Percentiles rank a stretch among this genome's conserved stretches.
These are phyloP conservation scores for Metschnikowia baotianmanensis DNA, from an alignment of 805 yeast species.

Conservation along the genomic window DNA sequence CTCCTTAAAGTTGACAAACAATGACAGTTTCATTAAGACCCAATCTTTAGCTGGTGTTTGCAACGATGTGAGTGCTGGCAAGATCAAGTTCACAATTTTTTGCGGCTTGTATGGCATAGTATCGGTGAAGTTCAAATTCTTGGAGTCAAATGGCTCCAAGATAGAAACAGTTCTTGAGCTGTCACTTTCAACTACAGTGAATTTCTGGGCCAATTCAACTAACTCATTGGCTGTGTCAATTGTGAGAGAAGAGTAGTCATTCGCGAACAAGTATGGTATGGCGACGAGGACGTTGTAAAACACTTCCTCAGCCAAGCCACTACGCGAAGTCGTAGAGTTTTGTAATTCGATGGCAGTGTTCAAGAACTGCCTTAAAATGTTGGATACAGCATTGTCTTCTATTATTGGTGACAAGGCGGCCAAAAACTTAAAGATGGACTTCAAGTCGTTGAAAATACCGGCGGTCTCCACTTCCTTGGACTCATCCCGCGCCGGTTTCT, in stretches of 20 bases:
- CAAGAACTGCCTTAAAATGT: slow-evolving; percentile 53
- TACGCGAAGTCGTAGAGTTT: slow-evolving; percentile 35
- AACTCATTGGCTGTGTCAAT: slow-evolving; percentile 43
- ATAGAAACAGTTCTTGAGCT: slow-evolving; percentile 18
- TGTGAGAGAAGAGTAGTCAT: slow-evolving; percentile 31
- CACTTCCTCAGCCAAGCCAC: slow-evolving; percentile 64
- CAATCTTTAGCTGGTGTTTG: slow-evolving; percentile 41
- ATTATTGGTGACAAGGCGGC: slow-evolving; percentile 65
- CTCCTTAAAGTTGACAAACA: slow-evolving; percentile 35
- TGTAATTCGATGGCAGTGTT: slow-evolving; percentile 57
- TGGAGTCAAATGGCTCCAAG: slow-evolving; percentile 40
- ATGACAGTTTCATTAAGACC: slow-evolving; percentile 27
- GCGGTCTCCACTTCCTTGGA: slow-evolving; percentile 28
- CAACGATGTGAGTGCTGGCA: slow-evolving; percentile 45
- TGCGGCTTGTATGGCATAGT: slow-evolving; percentile 51
- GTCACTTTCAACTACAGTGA: slow-evolving; percentile 28
- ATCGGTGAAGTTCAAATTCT: slow-evolving; percentile 25
- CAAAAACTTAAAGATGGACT: slow-evolving; percentile 67
- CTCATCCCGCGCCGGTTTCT: slow-evolving; percentile 6
- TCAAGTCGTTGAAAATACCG: slow-evolving; percentile 69
- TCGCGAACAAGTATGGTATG: slow-evolving; percentile 61
- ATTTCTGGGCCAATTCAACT: slow-evolving; percentile 43
- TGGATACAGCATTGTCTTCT: slow-evolving; percentile 38
- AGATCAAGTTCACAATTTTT: slow-evolving; percentile 46
- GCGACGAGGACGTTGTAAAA: slow-evolving; percentile 60